A percentile compares a stretch with the other conserved stretches of the same genome.
Conservation (phyloP, 371 early-diverging fungal genomes). For the Apophysomyces trapeziformis region DNA sequence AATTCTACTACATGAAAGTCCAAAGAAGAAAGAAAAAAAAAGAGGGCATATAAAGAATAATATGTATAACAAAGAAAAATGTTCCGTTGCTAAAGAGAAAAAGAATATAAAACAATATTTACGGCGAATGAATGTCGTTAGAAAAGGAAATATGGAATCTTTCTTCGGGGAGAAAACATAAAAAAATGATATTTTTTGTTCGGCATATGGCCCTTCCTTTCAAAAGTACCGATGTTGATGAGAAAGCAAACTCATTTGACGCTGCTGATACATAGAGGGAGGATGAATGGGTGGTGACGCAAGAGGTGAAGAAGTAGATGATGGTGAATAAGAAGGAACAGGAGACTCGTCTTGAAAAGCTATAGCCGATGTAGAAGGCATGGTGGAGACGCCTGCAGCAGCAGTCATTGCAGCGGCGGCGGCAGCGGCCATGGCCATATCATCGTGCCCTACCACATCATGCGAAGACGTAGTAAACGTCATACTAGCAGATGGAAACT, state of each 20-base stretch:
- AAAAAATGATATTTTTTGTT: not conserved
- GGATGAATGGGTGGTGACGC: slow-evolving; percentile 6
- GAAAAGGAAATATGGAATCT: not conserved
- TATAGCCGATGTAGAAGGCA: not conserved
- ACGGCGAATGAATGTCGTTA: slow-evolving; percentile 8
- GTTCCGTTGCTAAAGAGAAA: not conserved
- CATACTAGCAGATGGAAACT: slow-evolving; percentile 14
- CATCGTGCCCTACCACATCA: slow-evolving; percentile 5
- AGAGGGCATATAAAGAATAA: slow-evolving; percentile 10
- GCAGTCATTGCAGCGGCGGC: slow-evolving; percentile 10
- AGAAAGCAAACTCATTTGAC: slow-evolving; percentile 5
- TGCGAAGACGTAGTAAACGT: slow-evolving; percentile 8
- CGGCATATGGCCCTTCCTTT: slow-evolving; percentile 3
- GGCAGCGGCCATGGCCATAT: slow-evolving; percentile 7
- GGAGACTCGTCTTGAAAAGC: slow-evolving; percentile 4
- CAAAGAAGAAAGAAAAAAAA: slow-evolving; percentile 3
- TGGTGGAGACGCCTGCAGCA: slow-evolving; percentile 2
- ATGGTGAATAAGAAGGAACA: slow-evolving; percentile 7
- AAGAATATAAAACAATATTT: slow-evolving; percentile 6
- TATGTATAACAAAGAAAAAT: slow-evolving; percentile 2
- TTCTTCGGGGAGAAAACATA: not conserved
- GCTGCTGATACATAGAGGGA: slow-evolving; percentile 6
- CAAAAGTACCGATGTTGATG: slow-evolving; percentile 9
- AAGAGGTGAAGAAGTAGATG: slow-evolving; percentile 6
- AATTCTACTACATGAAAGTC: slow-evolving; percentile 9